Conservation (phyloP, 192 early-diverging fungal genomes). For the Linderina pennispora region DNA sequence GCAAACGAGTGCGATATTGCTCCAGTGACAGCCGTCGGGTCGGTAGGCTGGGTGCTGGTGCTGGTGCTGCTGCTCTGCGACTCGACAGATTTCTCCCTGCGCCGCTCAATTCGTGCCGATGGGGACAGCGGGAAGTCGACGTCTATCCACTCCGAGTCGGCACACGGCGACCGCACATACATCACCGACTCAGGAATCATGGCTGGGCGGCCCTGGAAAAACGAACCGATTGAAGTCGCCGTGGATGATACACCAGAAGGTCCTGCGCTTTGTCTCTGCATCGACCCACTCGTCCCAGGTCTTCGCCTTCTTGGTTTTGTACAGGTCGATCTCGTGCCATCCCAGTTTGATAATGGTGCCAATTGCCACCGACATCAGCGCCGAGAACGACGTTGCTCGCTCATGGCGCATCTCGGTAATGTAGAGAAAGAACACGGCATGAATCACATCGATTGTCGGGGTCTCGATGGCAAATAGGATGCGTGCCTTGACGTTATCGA, state of each 20-base stretch:
- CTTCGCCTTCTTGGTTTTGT: slow-evolving; percentile 14
- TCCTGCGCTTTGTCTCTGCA: slow-evolving; percentile 23
- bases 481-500: slow-evolving; percentile 27
- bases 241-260: slow-evolving; percentile 46
- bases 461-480: slow-evolving; percentile 29
- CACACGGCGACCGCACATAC: slow-evolving; percentile 37
- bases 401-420: slow-evolving; percentile 29
- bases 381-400: slow-evolving; percentile 44
- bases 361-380: slow-evolving; percentile 41
- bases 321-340: slow-evolving; percentile 41
- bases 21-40: slow-evolving; percentile 36
- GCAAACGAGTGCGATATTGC: slow-evolving; percentile 45
- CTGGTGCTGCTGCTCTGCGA: slow-evolving; percentile 9
- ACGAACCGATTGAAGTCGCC: slow-evolving; percentile 45
- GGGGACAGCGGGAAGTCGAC: slow-evolving; percentile 19
- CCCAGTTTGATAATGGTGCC: slow-evolving; percentile 38
- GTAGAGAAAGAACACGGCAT: slow-evolving; percentile 36
- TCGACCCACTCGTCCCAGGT: slow-evolving; percentile 42
- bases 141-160: slow-evolving; percentile 43
- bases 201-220: slow-evolving; percentile 41
- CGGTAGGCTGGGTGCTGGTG: slow-evolving; percentile 12
- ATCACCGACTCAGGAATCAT: slow-evolving; percentile 40
- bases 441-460: slow-evolving; percentile 27
- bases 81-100: no score
- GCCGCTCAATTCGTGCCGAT: no score